Conservation (phyloP, 2,329 filamentous ascomycete genomes). For the Periconia sp. region DNA sequence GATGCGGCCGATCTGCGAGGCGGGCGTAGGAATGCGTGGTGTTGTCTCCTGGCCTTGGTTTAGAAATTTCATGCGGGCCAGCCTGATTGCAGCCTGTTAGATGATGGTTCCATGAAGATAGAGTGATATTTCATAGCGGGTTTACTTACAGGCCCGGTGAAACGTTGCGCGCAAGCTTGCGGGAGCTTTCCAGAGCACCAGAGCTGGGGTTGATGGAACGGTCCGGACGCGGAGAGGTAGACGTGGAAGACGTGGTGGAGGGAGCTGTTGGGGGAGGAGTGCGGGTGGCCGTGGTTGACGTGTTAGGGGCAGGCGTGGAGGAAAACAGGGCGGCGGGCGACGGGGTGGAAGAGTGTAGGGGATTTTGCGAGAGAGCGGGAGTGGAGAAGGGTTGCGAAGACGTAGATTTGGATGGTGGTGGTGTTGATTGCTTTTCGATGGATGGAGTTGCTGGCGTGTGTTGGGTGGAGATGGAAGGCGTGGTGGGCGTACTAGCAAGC, state of each 20-base stretch:
- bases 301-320: background rate
- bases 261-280: background rate
- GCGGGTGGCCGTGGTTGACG: background rate
- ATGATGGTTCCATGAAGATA: too few relatives aligned
- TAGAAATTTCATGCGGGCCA: conserved; percentile 48
- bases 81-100: background rate
- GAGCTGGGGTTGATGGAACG: conserved; percentile 14
- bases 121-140: too few relatives aligned
- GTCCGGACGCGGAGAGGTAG: conserved; percentile 10
- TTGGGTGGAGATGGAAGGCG: background rate
- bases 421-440: background rate
- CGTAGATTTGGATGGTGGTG: background rate
- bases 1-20: conserved; percentile 63
- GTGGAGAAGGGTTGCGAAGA: background rate
- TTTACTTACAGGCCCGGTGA: conserved; percentile 41
- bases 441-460: background rate
- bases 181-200: conserved; percentile 23
- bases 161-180: conserved; percentile 42
- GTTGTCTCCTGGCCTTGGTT: conserved; percentile 40
- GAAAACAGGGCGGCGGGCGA: conserved; percentile 13
- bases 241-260: conserved; percentile 2
- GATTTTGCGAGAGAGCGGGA: too few relatives aligned
- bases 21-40: conserved; percentile 17
- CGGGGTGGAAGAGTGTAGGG: background rate
- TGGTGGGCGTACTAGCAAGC: too few relatives aligned